Evolutionary conservation across 139 green algal species (phyloP).

Genomic region (Spirogloea muscicola): DNA sequence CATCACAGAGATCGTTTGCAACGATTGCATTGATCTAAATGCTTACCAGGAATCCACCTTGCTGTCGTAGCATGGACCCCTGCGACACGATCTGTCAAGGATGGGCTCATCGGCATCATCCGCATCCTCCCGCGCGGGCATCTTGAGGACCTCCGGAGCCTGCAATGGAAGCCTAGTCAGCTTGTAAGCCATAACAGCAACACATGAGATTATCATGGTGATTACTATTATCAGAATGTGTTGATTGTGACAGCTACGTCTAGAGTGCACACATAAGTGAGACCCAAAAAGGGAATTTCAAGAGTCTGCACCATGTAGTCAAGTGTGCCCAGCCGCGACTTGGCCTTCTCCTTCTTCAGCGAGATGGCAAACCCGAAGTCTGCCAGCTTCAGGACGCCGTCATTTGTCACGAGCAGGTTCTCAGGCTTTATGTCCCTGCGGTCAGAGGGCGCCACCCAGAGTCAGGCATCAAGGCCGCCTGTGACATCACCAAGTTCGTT

Average conservation of each 20-base stretch:
- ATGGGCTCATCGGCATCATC: no score
- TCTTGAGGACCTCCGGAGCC: background rate
- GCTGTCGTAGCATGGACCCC: no score
- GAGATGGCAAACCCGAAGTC: slow-evolving; percentile 73
- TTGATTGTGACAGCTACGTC: background rate
- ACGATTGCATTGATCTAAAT: no score
- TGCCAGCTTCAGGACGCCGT: slow-evolving; percentile 18
- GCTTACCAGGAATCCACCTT: no score
- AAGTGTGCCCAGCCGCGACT: slow-evolving; percentile 60
- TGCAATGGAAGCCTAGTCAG: background rate
- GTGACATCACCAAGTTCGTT: no score
- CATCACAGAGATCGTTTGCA: no score
- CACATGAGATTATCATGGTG: background rate
- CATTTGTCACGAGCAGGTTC: slow-evolving; percentile 14
- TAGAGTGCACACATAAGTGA: no score
- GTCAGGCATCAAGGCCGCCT: no score
- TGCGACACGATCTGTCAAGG: no score
- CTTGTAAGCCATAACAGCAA: background rate
- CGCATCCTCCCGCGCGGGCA: background rate
- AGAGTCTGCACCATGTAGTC: slow-evolving; percentile 73
- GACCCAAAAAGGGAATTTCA: no score
- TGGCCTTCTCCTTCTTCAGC: slow-evolving; percentile 47
- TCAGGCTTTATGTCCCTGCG: slow-evolving; percentile 53
- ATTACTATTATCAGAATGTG: background rate
- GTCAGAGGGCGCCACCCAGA: no score